Evolutionary conservation across 2,329 filamentous ascomycete genomes (phyloP).

Genomic region (Colletotrichum destructivum): DNA sequence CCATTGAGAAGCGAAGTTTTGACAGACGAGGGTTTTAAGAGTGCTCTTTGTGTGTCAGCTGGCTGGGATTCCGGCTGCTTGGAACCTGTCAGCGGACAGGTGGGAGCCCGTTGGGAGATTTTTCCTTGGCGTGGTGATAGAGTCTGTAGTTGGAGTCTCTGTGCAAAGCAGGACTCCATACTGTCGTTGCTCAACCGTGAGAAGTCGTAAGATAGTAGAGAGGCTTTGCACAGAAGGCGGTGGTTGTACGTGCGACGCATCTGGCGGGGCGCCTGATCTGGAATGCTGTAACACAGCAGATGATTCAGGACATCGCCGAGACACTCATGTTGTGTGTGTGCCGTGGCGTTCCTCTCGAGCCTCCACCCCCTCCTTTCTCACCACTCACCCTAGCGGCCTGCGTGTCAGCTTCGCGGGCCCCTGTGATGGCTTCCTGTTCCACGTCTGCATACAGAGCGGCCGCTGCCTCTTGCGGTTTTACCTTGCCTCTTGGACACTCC

Average conservation of each 20-base stretch:
- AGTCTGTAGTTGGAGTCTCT: not conserved
- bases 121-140: not conserved
- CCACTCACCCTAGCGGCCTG: constrained; percentile 10
- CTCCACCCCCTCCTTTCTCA: constrained; percentile 6
- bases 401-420: constrained; percentile 27
- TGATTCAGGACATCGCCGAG: not conserved
- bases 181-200: not conserved
- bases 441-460: constrained; percentile 1
- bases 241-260: too few species aligned
- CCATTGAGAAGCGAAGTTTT: too few species aligned
- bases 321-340: constrained; percentile 16
- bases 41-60: not conserved
- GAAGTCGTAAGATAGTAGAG: not conserved
- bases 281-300: not conserved
- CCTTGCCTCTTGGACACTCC: not conserved
- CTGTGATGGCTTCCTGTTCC: not conserved
- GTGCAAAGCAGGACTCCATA: not conserved
- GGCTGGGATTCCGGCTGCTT: not conserved
- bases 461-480: not conserved
- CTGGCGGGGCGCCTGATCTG: not conserved
- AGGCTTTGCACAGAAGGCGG: not conserved
- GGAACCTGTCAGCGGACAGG: not conserved
- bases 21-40: not conserved
- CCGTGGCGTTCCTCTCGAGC: not conserved
- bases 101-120: too few species aligned